Conservation (phyloP, 2,329 filamentous ascomycete species). For the Xylariaceae sp. region DNA sequence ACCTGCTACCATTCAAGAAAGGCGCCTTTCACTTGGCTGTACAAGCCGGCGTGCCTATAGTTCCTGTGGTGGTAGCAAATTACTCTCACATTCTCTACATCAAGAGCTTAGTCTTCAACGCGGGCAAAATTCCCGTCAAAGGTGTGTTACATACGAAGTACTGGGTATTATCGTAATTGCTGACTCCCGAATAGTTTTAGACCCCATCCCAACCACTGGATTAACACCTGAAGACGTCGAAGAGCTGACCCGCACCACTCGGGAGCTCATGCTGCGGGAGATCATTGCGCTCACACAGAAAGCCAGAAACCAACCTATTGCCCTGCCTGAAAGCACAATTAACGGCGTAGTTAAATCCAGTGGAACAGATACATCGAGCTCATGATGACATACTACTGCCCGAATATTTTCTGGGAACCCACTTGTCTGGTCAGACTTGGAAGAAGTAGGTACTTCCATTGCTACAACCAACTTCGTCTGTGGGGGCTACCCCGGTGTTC, state of each 20-base stretch:
- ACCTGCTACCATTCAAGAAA: conserved; percentile 95
- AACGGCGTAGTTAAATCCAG: conserved; percentile 34
- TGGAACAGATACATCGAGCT: conserved; percentile 28
- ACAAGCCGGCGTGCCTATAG: conserved; percentile 87
- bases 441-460: not conserved
- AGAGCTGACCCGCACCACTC: conserved; percentile 61
- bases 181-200: conserved; percentile 55
- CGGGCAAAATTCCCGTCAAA: conserved; percentile 70
- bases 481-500: not conserved
- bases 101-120: conserved; percentile 60
- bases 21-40: conserved; percentile 95
- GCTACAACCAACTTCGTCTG: not conserved
- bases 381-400: conserved; percentile 3
- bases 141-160: conserved; percentile 44
- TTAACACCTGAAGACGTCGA: conserved; percentile 75
- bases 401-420: not conserved
- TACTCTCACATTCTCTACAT: conserved; percentile 69
- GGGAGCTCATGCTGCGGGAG: conserved; percentile 71
- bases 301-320: conserved; percentile 41
- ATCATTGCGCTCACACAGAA: conserved; percentile 51
- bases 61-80: conserved; percentile 78
- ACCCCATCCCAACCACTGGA: conserved; percentile 72
- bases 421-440: not conserved
- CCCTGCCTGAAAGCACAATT: conserved; percentile 24
- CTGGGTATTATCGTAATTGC: not conserved